Evolutionary conservation across 2,329 filamentous ascomycete species (phyloP), one percentile per base, ranked within the genome.

Genomic region (Penicillium sp.): DNA sequence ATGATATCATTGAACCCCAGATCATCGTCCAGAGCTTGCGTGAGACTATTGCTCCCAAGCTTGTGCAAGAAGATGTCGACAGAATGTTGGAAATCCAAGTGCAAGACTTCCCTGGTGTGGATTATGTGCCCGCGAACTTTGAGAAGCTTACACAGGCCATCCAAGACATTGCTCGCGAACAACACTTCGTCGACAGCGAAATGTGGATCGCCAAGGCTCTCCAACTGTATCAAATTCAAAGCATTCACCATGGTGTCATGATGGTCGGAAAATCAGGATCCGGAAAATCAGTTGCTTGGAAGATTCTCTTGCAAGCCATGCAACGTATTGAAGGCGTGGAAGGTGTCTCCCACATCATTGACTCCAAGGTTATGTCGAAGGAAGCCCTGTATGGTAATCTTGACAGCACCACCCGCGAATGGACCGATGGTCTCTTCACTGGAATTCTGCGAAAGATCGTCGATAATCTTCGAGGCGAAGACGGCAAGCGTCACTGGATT

Each of bases 291-390:
- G 87, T 89, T 1, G 90, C 94, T 5, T 99, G 95, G 94, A 92
- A 90, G 68, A 86, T 96, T 41, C 81, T 99, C 49, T 83, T 99
- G 20, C 89, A 95, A 67, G 94, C 95, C 15, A 78, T 99, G 55
- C 93, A 97, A 67, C 86, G 89, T 67, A 90, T 96, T 14, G 94
- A 99, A 72, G 88, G 88, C 23, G 82, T 95, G 6, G 95, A 99
- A 74, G 94, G 95, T 29, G 90, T 99, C 44, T 96, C 87, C 63
- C 94, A 99, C 70, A 90, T 99, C 54, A 99, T 99, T 65, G 94
- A 99, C 74, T 95, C 93, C 40, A 99, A 99, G 78, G 95, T 99
- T 74, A 99, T 99, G 94, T 96, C 92, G 50, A 99, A 99, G 77
- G 94, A 99, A 77, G 90, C 90, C 23, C 81, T 99, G 4, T 99